phyloP scores from a whole-genome alignment of 768 basidiomycete genomes.

The Mrakia hoshinonis region DNA sequence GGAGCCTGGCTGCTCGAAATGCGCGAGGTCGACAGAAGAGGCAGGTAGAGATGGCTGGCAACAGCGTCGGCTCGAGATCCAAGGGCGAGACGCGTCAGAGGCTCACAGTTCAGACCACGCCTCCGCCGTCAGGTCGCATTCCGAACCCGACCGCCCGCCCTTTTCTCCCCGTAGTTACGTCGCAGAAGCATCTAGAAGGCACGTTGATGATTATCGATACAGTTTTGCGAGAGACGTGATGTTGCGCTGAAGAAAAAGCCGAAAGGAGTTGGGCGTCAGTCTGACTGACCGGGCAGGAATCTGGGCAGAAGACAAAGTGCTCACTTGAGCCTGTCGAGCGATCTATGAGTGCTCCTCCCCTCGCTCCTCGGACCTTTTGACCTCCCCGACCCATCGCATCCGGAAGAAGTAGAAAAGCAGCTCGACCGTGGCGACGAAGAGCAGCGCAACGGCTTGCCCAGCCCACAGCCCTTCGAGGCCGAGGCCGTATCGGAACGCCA shows the following conservation, averaged over 20 bases:
- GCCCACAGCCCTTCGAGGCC: slow-evolving; percentile 53
- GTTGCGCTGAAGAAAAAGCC: no score
- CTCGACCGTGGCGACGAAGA: slow-evolving; percentile 48
- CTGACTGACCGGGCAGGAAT: no score
- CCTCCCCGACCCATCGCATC: slow-evolving; percentile 19
- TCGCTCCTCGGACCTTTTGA: slow-evolving; percentile 12
- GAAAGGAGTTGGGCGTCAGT: no score
- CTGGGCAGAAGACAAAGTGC: no score
- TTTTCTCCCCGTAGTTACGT: no score
- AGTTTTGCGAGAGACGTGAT: no score
- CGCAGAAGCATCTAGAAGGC: no score
- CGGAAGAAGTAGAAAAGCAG: slow-evolving; percentile 13
- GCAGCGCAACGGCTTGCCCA: slow-evolving; percentile 65
- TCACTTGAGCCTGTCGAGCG: not conserved
- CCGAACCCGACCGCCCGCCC: not conserved
- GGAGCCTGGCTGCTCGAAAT: not conserved
- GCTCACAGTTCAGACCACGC: not conserved
- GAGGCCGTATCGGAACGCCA: slow-evolving; percentile 45
- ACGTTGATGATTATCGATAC: no score
- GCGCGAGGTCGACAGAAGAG: not conserved
- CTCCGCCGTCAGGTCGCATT: not conserved
- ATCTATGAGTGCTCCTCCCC: not conserved
- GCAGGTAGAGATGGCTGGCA: not conserved
- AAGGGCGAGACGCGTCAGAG: not conserved
- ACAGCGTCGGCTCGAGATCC: not conserved